A percentile compares a stretch with the other conserved stretches of the same genome.
phyloP scores from a whole-genome alignment of 148 eudicot species.

The Drosera capensis region DNA sequence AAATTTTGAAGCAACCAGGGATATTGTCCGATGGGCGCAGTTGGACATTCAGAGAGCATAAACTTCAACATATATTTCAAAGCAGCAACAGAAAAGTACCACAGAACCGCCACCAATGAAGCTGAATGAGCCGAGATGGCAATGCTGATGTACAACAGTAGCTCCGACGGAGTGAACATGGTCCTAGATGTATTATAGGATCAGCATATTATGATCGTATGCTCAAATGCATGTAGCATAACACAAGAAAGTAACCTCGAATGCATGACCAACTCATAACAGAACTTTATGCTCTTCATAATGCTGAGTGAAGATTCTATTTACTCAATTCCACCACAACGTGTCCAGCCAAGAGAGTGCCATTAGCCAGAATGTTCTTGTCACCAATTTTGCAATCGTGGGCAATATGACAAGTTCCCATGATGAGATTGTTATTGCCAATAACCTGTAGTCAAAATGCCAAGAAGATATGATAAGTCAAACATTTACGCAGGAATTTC shows the following conservation, averaged over 20 bases:
- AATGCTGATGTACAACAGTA: slow-evolving; percentile 70
- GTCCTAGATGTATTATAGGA: too few species aligned
- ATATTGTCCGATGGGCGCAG: too few species aligned
- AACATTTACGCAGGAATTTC: background rate
- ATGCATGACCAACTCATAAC: too few species aligned
- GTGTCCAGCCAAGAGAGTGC: slow-evolving; percentile 82
- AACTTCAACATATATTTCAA: too few species aligned
- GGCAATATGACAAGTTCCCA: slow-evolving; percentile 93
- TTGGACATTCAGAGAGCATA: too few species aligned
- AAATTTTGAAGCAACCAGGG: too few species aligned
- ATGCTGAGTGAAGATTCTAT: background rate
- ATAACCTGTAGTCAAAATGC: slow-evolving; percentile 36
- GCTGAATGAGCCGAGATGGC: slow-evolving; percentile 72
- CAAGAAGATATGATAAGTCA: background rate
- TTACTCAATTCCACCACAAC: slow-evolving; percentile 59
- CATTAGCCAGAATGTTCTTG: slow-evolving; percentile 77
- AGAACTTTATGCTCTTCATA: too few species aligned
- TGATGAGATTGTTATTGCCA: slow-evolving; percentile 76
- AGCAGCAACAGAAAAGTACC: too few species aligned
- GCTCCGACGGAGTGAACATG: slow-evolving; percentile 83
- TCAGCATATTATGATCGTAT: too few species aligned
- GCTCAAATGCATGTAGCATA: too few species aligned
- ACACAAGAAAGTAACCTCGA: too few species aligned
- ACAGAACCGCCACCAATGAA: slow-evolving; percentile 97
- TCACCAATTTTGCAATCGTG: slow-evolving; percentile 95